Evolutionary conservation across 768 basidiomycete species (phyloP), one percentile per base, ranked within the genome.

Genomic region (Cystofilobasidium macerans): DNA sequence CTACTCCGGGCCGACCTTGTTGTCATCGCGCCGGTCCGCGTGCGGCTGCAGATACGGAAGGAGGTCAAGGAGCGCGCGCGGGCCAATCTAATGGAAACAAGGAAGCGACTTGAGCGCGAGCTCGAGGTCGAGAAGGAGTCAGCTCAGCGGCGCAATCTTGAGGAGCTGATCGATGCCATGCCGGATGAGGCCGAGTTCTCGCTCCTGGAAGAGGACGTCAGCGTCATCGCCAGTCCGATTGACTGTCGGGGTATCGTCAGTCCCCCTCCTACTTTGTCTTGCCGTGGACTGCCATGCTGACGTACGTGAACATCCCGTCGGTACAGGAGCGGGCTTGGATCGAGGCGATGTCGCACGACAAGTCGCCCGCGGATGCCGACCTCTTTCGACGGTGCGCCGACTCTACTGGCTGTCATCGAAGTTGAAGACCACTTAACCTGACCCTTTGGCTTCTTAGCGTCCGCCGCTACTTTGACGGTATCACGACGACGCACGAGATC

Each of bases 391-490:
- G 51, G 62, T 62, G 3, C 32, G 62, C 54, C 14, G 26, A 1
- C 26, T 33, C n/a, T 47, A 3, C 33, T 13, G 6, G n/a, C n/a
- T n/a, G n/a, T n/a, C n/a, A n/a, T n/a, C n/a, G n/a, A n/a, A n/a
- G n/a, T n/a, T n/a, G n/a, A n/a, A n/a, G n/a, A n/a, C n/a, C n/a
- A n/a, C n/a, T n/a, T n/a, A n/a, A n/a, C 16, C 24, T 51, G 28
- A 6, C 57, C n/a, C n/a, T 4, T 24, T 13, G 7, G 28, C 33
- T 3, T 47, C 59, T 8, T 8, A 24, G 33, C 32, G 88, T 94
- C 60, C 87, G 89, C 67, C 88, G 89, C 71, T 95, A 90, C 73
- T 91, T 97, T 71, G 90, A 98, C 71, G 94, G 94, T 16, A 88
- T 86, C 75, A 85, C 81, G 60, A 89, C 89, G 0, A 88, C 92